Evolutionary conservation across 202 grass and related monocot genomes (phyloP).

Genomic region (Brachypodium distachyon): DNA sequence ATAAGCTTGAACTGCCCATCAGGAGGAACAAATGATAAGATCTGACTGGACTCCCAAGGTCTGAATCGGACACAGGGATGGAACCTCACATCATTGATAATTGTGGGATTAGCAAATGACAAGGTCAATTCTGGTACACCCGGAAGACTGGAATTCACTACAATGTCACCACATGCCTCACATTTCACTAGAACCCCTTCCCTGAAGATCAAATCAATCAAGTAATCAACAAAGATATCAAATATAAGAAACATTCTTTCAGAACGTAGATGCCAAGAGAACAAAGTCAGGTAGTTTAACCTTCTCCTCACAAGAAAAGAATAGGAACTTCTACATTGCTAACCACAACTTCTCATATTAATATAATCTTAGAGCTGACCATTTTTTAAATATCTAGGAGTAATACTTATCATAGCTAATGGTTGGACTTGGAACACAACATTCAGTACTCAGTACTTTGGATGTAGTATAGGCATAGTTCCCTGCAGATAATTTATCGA

Average conservation of each 20-base stretch:
- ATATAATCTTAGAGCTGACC: not conserved
- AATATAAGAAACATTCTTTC: not conserved
- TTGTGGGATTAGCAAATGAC: slow-evolving; percentile 72
- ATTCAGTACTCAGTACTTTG: not conserved
- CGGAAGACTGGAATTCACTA: slow-evolving; percentile 75
- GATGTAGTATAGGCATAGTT: not conserved
- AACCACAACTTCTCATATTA: not conserved
- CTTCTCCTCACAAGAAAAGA: not conserved
- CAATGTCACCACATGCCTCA: slow-evolving; percentile 82
- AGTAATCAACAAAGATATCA: not conserved
- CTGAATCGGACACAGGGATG: slow-evolving; percentile 88
- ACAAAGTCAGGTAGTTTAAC: not conserved
- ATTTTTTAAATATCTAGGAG: not conserved
- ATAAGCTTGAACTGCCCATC: slow-evolving; percentile 89
- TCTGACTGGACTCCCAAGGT: slow-evolving; percentile 72
- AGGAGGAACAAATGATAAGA: slow-evolving; percentile 88
- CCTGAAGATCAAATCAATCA: slow-evolving; percentile 27
- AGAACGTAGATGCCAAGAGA: not conserved
- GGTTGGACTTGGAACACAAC: not conserved
- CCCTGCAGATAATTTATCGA: slow-evolving; percentile 2
- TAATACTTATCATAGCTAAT: not conserved
- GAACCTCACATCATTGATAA: slow-evolving; percentile 82
- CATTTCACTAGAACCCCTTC: slow-evolving; percentile 74
- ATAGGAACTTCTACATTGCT: not conserved
- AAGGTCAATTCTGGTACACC: slow-evolving; percentile 87